These are phyloP conservation scores for Fragaria iinumae DNA, from an alignment of 306 rosid genomes.

Conservation along the genomic window DNA sequence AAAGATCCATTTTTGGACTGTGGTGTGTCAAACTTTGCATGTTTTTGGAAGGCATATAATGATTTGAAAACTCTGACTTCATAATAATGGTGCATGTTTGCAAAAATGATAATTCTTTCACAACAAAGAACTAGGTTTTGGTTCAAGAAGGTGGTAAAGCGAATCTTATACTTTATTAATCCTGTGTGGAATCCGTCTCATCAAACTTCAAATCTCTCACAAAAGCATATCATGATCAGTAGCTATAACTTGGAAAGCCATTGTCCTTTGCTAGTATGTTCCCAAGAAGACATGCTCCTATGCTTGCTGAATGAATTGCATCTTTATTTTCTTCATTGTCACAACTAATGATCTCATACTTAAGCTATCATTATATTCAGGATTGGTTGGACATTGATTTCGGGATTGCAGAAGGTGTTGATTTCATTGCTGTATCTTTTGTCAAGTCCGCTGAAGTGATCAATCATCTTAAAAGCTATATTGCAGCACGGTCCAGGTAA, in stretches of 20 bases:
- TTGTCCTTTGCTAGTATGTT: not conserved
- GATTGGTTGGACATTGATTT: slow-evolving; percentile 99
- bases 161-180: not conserved
- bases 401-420: slow-evolving; percentile 95
- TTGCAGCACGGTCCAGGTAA: slow-evolving; percentile 92
- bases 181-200: not conserved
- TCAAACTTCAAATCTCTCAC: not conserved
- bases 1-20: not conserved
- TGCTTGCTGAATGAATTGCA: slow-evolving; percentile 9
- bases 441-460: slow-evolving; percentile 99
- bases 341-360: slow-evolving; percentile 33
- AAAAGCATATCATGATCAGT: slow-evolving; percentile 3
- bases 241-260: not conserved
- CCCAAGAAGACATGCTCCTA: not conserved
- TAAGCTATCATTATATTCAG: slow-evolving; percentile 39
- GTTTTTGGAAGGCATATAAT: not conserved
- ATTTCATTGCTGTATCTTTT: slow-evolving; percentile 92
- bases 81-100: not conserved
- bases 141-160: not conserved
- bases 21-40: not conserved
- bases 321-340: slow-evolving; percentile 12
- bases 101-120: not conserved
- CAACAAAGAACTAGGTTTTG: not conserved
- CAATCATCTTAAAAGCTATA: slow-evolving; percentile 93
- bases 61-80: not conserved